Base-by-base conservation (phyloP, 768 basidiomycete species). In the Porpolomopsis calyptriformis region DNA sequence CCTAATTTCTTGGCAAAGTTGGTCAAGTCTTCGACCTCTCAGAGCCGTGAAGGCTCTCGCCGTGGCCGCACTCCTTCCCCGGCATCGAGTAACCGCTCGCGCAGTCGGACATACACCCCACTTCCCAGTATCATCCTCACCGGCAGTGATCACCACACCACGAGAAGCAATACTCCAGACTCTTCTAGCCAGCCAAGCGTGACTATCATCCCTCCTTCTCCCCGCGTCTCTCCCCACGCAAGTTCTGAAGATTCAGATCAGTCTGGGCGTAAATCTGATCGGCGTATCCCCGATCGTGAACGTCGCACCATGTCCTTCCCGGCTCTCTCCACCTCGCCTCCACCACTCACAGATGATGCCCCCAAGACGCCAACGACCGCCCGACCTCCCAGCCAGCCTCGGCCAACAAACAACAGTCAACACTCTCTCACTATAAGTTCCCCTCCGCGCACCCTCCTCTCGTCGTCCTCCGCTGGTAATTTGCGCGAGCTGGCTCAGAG, bases 1-100 rank as follows among this genome's bases (percentile, higher is more conserved):
- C 65, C 67, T 9, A 64, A 53, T 43, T 69, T 69, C 45, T 47
- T 69, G 12, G 57, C 64, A 37, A 69, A 68, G 52, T 57, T 69
- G n/a, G 66, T 66, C 36, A 64, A 60, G 47, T 49, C 63, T 22
- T 54, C 58, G 7, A 51, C 60, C 16, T 50, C 50, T 1, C 50
- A 53, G 38, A 49, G 50, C 16, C 60, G 63, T 26, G 64, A 65
- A 55, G 59, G 63, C 40, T 60, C 61, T 38, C 60, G 58, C 47
- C 53, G 55, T 24, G 57, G 55, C n/a, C 47, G 56, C 3, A 59
- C 61, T 23, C 57, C 60, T 4, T 55, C 59, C 4, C 50, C 55
- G 16, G 50, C 46, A 22, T 29, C 47, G 35, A 39, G 31, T 46
- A 38, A 33, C n/a, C 20, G 12, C 46, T 29, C 45, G 37, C 43